phyloP scores from a whole-genome alignment of 345 rosid species.

The Rhodamnia argentea region DNA sequence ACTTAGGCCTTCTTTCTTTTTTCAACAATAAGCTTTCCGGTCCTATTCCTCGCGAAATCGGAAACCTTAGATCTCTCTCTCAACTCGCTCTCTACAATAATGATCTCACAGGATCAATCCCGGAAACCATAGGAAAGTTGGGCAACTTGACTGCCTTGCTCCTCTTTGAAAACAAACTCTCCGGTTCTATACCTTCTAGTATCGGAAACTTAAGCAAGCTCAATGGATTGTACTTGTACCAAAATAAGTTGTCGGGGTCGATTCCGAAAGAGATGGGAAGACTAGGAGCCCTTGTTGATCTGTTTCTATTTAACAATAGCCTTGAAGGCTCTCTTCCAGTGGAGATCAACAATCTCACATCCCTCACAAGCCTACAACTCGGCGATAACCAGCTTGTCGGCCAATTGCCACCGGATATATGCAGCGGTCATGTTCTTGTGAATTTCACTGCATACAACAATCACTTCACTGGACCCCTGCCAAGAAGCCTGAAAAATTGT shows the following conservation, averaged over 20 bases:
- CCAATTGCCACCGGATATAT: neutral
- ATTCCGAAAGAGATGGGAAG: neutral
- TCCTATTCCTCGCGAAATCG: neutral
- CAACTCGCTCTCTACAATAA: neutral
- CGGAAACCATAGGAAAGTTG: neutral
- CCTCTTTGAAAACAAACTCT: too few relatives aligned
- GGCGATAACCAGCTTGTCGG: neutral
- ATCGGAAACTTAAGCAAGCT: neutral
- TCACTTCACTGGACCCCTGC: neutral
- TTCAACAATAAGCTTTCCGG: neutral
- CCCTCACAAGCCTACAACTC: neutral
- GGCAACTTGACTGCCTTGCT: too few relatives aligned
- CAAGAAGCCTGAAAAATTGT: conserved; percentile 5
- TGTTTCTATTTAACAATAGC: accelerated
- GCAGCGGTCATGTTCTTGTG: neutral
- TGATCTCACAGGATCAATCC: neutral
- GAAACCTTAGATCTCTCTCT: neutral
- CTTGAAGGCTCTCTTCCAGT: neutral
- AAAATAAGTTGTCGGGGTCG: neutral
- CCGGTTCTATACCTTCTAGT: neutral
- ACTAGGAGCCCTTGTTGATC: neutral
- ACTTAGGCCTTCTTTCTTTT: neutral
- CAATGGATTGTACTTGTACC: neutral
- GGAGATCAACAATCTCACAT: neutral
- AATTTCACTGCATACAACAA: neutral